These are phyloP conservation scores for Phytophthora colocasiae DNA, from an alignment of 352 stramenopile genomes.

Conservation along the genomic window DNA sequence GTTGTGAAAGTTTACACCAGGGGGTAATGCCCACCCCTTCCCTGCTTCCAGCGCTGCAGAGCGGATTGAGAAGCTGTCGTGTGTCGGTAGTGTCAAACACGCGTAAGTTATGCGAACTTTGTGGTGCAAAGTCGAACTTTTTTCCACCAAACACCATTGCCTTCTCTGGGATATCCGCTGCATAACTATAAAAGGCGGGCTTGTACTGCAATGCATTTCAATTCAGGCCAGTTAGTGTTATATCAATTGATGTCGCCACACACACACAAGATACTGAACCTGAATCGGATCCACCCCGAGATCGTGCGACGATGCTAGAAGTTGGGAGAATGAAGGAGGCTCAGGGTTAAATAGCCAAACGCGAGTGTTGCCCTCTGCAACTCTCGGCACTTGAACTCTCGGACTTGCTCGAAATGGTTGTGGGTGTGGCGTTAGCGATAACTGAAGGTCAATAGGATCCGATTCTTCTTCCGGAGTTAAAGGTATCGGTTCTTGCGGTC, in stretches of 20 bases:
- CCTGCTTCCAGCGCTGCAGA: conserved; percentile 3
- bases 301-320: conserved; percentile 52
- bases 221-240: background rate
- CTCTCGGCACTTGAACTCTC: conserved; percentile 9
- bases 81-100: conserved; percentile 54
- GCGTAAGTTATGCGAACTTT: conserved; percentile 40
- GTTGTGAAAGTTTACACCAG: conserved; percentile 36
- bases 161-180: conserved; percentile 72
- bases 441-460: conserved; percentile 42
- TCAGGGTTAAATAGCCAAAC: conserved; percentile 58
- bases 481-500: conserved; percentile 35
- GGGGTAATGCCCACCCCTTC: background rate
- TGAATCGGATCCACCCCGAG: conserved; percentile 46
- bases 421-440: conserved; percentile 65
- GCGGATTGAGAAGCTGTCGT: conserved; percentile 19
- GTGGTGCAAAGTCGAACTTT: conserved; percentile 66
- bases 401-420: conserved; percentile 24
- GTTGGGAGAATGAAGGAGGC: conserved; percentile 51
- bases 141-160: conserved; percentile 77
- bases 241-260: background rate
- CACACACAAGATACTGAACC: conserved; percentile 37
- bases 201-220: conserved; percentile 46
- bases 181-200: conserved; percentile 61
- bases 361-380: conserved; percentile 23
- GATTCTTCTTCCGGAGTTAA: conserved; percentile 57